These are phyloP conservation scores for Cladophialophora immunda DNA, from an alignment of 2,329 filamentous ascomycete species.

Conservation along the genomic window DNA sequence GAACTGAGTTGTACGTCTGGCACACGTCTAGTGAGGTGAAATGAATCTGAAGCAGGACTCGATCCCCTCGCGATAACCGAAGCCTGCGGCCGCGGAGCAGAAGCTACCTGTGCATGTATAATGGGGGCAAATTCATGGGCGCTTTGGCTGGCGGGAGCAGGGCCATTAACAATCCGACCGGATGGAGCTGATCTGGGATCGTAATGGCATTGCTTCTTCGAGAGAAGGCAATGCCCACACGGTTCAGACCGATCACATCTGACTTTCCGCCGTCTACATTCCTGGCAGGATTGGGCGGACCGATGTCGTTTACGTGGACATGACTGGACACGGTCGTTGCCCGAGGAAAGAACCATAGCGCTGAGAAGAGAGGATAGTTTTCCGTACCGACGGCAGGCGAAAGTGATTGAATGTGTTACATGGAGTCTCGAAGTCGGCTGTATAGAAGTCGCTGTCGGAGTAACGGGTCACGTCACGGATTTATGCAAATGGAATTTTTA, in stretches of 20 bases:
- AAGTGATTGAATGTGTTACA: no score
- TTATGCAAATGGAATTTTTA: no score
- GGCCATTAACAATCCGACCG: background rate
- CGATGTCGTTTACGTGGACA: constrained; percentile 33
- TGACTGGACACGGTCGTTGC: background rate
- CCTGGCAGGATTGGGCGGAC: constrained; percentile 41
- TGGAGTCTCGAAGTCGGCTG: no score
- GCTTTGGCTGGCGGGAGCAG: no score
- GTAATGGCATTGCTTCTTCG: constrained; percentile 36
- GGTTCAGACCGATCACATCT: constrained; percentile 43
- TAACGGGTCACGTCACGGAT: no score
- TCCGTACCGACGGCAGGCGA: background rate
- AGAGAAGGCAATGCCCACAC: constrained; percentile 40
- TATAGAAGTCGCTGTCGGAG: no score
- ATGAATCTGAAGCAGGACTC: constrained; percentile 9
- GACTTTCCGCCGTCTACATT: constrained; percentile 46
- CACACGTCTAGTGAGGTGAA: background rate
- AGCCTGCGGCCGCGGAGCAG: background rate
- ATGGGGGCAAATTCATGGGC: background rate
- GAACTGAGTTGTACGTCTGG: background rate
- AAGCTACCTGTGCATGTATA: background rate
- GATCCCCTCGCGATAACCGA: background rate
- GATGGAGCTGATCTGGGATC: background rate
- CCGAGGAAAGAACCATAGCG: background rate
- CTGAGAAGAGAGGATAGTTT: background rate